A percentile compares a stretch with the other conserved stretches of the same genome.
Evolutionary conservation across 2,329 filamentous ascomycete genomes (phyloP).

Genomic region (Ploettnerulaceae sp.): DNA sequence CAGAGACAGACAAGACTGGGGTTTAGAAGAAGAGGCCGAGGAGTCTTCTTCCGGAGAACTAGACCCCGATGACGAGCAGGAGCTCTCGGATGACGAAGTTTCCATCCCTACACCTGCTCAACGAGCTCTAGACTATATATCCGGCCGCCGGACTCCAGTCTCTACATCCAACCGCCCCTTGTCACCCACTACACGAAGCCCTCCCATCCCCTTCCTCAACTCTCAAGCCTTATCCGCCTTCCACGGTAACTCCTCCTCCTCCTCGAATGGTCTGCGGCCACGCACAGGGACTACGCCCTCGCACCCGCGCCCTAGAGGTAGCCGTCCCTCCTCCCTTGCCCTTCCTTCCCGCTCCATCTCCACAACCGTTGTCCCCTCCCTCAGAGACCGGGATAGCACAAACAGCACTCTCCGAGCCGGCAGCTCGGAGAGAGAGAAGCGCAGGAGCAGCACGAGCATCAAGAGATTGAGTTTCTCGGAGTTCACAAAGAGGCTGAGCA

Average conservation of each 20-base stretch:
- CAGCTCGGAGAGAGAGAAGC: conserved; percentile 36
- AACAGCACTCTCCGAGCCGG: conserved; percentile 17
- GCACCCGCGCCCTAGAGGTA: conserved; percentile 13
- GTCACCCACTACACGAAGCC: conserved; percentile 22
- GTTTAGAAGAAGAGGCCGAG: conserved; percentile 35
- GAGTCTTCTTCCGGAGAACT: conserved; percentile 34
- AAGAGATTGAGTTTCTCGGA: conserved; percentile 59
- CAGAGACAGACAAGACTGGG: conserved; percentile 28
- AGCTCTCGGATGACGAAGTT: conserved; percentile 15
- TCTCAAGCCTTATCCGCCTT: conserved; percentile 31
- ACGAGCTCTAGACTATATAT: conserved; percentile 34
- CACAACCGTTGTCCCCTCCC: conserved; percentile 19
- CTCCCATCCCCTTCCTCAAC: conserved; percentile 29
- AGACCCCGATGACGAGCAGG: conserved; percentile 7
- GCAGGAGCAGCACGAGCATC: conserved; percentile 48
- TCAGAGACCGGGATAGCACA: conserved; percentile 19
- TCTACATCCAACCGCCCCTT: conserved; percentile 19
- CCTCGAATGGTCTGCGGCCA: conserved; percentile 25
- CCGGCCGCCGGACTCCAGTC: conserved; percentile 25
- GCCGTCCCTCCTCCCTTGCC: conserved; percentile 28
- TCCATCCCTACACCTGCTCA: conserved; percentile 32
- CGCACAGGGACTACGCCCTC: conserved; percentile 25
- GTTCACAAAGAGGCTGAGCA: conserved; percentile 55
- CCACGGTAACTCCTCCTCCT: conserved; percentile 17
- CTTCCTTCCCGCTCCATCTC: conserved; percentile 30